These are phyloP conservation scores for Clitopilus hobsonii DNA, from an alignment of 768 basidiomycete genomes.

Conservation along the genomic window DNA sequence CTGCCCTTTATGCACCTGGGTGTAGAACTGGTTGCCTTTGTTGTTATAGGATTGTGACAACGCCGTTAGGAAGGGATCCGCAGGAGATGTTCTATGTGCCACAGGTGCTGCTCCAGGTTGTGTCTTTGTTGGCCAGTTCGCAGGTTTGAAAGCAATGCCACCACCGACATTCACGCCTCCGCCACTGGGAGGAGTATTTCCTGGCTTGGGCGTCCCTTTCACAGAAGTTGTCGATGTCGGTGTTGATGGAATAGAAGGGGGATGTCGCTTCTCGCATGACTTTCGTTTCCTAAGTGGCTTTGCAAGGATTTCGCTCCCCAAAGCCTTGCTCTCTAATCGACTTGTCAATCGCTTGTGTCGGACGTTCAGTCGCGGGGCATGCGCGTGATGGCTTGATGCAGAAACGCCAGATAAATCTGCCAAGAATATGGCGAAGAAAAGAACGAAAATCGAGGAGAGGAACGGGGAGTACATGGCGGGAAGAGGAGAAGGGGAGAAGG, in stretches of 20 bases:
- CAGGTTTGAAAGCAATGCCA: constrained; percentile 16
- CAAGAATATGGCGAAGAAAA: constrained; percentile 15
- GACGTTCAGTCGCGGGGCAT: constrained; percentile 15
- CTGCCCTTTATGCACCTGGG: constrained; percentile 16
- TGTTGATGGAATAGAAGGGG: background rate
- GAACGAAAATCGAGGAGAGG: constrained; percentile 16
- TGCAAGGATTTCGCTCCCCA: background rate
- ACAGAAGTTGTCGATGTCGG: background rate
- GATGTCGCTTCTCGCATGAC: background rate
- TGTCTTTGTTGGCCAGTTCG: constrained; percentile 20
- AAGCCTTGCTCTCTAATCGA: constrained; percentile 4
- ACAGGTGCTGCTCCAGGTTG: constrained; percentile 17
- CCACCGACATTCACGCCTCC: constrained; percentile 5
- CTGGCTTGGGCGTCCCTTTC: constrained; percentile 2
- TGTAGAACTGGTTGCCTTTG: constrained; percentile 17
- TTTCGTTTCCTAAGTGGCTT: constrained; percentile 5
- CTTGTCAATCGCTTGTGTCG: constrained; percentile 17
- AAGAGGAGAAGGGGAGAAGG: constrained; percentile 4
- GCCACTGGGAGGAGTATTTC: constrained; percentile 1
- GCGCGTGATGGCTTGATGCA: constrained; percentile 15
- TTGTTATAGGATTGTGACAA: constrained; percentile 24
- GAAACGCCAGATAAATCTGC: constrained; percentile 10
- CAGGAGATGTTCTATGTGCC: constrained; percentile 17
- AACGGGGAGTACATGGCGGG: constrained; percentile 17
- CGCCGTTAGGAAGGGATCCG: constrained; percentile 21